Evolutionary conservation across 768 basidiomycete species (phyloP).

Genomic region (Pleurotus djamor): DNA sequence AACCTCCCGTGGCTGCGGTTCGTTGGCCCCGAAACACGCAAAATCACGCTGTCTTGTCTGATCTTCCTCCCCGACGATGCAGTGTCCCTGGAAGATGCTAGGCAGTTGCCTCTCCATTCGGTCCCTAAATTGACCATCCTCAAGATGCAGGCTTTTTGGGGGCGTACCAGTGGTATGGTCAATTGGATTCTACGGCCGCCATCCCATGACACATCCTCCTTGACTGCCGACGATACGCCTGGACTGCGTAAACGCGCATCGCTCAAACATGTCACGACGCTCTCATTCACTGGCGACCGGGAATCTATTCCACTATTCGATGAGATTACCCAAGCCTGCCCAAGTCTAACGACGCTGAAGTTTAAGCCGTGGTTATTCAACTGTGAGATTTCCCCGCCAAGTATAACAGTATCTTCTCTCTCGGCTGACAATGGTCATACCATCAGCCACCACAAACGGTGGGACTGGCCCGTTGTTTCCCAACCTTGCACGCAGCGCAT

Average conservation of each 20-base stretch:
- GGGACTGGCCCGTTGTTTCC: not conserved
- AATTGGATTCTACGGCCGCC: not conserved
- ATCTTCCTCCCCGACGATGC: not conserved
- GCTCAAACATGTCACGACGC: not conserved
- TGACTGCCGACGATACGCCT: too few relatives aligned
- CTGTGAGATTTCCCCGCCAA: not conserved
- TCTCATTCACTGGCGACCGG: not conserved
- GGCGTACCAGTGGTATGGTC: not conserved
- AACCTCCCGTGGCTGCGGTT: not conserved
- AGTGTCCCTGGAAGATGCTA: not conserved
- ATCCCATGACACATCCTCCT: too few relatives aligned
- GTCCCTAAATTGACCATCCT: not conserved
- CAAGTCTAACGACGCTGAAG: not conserved
- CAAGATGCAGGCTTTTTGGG: not conserved
- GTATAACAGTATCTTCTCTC: not conserved
- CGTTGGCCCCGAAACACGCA: not conserved
- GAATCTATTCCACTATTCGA: not conserved
- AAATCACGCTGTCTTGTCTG: not conserved
- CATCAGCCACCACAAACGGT: not conserved
- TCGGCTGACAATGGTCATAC: not conserved
- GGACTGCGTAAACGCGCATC: not conserved
- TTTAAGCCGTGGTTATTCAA: conserved; percentile 1
- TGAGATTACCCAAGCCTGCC: not conserved
- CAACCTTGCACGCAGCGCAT: not conserved
- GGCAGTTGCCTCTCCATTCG: not conserved